Evolutionary conservation across 1,284 basidiomycete species (phyloP), one percentile per base, ranked within the genome.

Genomic region (Malassezia psittaci): DNA sequence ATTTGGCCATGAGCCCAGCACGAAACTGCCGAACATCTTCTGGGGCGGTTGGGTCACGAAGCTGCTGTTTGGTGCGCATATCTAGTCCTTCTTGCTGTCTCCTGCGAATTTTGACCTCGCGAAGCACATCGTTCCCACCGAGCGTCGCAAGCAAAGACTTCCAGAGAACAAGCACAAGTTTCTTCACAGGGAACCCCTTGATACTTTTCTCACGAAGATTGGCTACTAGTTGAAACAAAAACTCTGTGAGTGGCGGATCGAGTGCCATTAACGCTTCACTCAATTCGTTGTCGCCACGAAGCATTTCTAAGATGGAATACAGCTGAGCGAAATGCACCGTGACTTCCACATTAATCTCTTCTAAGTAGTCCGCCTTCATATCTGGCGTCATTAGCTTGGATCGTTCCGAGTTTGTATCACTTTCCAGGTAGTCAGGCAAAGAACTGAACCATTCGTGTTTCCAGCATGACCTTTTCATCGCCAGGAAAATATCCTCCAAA

Each of bases 141-240:
- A 91, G 85, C 73, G 88, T 93, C 33, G 88, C 85, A 35, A 99
- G 79, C 32, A 98, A 77, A 0, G 88, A 85, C 77, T 98, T 99
- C 94, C 94, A 99, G 1, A 96, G 78, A 1, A 98, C 82, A n/a
- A 98, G 81, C 15, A 98, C 81, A 3, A 98, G 81, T 88, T 73
- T 75, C 48, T 74, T 74, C 40, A 74, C 71, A 0, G 71, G 71
- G 18, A 69, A 74, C 24, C 90, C 90, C 71, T 88, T 91, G 5
- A 90, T 87, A 67, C 86, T 88, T 77, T 90, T 90, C 72, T 99
- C 94, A 61, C 90, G 85, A 48, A 98, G 78, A 33, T 85, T 84
- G 16, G 90, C 85, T 9, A 98, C 85, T 51, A 91, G 81, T 52
- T 85, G 85, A 77, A 96, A 88, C 16, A 98, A 79, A 74, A 90